Percentiles rank a stretch among this genome's conserved stretches.
Conservation (phyloP, 2,329 filamentous ascomycete species). For the Cephalotrichum gorgonifer region DNA sequence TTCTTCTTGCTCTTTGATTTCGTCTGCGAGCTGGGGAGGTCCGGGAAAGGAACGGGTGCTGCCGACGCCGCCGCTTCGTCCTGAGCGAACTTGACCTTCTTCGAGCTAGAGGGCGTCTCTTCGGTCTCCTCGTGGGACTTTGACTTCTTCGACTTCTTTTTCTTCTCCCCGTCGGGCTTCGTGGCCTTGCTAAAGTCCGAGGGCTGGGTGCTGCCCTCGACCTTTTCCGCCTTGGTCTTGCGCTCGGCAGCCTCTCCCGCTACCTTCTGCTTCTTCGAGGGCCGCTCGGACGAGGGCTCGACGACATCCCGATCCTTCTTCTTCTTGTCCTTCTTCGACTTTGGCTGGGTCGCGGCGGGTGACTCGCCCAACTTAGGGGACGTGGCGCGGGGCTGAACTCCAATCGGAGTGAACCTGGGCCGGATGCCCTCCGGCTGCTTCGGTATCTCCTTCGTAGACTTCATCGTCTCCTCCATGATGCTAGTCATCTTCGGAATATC, state of each 20-base stretch:
- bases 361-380: neutral
- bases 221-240: neutral
- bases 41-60: neutral
- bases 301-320: neutral
- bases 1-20: neutral
- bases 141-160: neutral
- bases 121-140: neutral
- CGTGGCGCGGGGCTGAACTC: constrained; percentile 22
- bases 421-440: constrained; percentile 58
- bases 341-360: neutral
- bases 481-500: neutral
- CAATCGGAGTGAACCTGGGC: constrained; percentile 58
- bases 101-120: neutral
- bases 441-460: constrained; percentile 33
- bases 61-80: neutral
- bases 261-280: neutral
- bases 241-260: neutral
- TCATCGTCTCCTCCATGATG: neutral
- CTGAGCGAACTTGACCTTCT: constrained; percentile 1
- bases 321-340: constrained; percentile 6
- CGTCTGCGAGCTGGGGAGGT: neutral
- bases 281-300: neutral
- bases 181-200: too few species aligned
- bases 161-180: neutral
- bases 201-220: neutral